A percentile compares a stretch with the other conserved stretches of the same genome.
Conservation (phyloP, 345 rosid genomes). For the Gynandropsis gynandra region DNA sequence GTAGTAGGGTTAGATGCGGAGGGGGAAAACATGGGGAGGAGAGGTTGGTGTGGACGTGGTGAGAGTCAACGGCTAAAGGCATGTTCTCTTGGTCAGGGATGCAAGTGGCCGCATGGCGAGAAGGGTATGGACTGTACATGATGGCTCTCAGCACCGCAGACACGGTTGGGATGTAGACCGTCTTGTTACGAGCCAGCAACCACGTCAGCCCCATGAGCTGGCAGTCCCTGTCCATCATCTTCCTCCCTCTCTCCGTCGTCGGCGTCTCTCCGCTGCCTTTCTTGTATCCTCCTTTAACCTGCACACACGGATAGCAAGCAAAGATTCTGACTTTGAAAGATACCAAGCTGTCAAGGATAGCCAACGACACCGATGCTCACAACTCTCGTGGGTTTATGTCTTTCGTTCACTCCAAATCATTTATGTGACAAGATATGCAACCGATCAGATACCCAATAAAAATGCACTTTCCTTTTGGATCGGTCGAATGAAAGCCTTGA, state of each 20-base stretch:
- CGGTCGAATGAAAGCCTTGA: no score
- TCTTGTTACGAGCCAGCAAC: slow-evolving; percentile 93
- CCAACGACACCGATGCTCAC: slow-evolving; percentile 3
- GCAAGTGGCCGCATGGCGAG: slow-evolving; percentile 67
- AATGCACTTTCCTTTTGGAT: no score
- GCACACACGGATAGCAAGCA: slow-evolving; percentile 14
- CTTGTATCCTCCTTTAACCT: slow-evolving; percentile 66
- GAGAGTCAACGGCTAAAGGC: slow-evolving; percentile 98
- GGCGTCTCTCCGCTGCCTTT: slow-evolving; percentile 30
- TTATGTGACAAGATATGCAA: no score
- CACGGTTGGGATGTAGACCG: slow-evolving; percentile 92
- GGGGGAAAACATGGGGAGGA: slow-evolving; percentile 26
- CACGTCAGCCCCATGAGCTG: slow-evolving; percentile 98
- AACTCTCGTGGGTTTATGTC: not conserved
- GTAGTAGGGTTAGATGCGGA: slow-evolving; percentile 30
- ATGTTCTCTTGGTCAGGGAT: slow-evolving; percentile 99
- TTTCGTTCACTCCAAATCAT: no score
- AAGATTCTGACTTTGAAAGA: not conserved
- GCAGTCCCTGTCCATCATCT: slow-evolving; percentile 90
- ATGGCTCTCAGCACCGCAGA: slow-evolving; percentile 91
- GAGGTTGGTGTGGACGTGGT: slow-evolving; percentile 51
- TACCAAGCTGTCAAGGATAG: not conserved
- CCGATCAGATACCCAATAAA: no score
- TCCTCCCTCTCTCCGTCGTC: slow-evolving; percentile 56
- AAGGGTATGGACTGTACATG: slow-evolving; percentile 82